Conservation (phyloP, 148 eudicot species). For the Arctostaphylos glauca region DNA sequence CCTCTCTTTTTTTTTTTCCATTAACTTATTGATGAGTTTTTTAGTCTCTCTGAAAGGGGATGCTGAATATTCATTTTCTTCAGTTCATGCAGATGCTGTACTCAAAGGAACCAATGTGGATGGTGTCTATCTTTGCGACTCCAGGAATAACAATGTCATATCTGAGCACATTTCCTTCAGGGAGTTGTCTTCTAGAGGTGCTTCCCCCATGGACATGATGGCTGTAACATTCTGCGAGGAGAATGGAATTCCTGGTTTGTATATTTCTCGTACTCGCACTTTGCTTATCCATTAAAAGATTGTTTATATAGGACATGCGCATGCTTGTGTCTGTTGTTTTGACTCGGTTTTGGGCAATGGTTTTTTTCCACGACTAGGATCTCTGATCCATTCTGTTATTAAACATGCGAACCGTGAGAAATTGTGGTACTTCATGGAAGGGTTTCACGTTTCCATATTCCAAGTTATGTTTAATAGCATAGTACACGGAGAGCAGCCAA, state of each 20-base stretch:
- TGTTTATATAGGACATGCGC: neutral
- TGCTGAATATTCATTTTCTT: constrained; percentile 11
- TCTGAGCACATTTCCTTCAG: constrained; percentile 86
- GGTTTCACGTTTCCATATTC: neutral
- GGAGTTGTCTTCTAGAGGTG: constrained; percentile 75
- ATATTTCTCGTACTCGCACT: neutral
- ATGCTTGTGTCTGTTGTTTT: neutral
- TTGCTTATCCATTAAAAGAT: neutral
- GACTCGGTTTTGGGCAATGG: neutral
- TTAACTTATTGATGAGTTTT: neutral
- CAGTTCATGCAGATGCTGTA: constrained; percentile 94
- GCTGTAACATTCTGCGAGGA: constrained; percentile 86
- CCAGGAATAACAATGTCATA: constrained; percentile 48
- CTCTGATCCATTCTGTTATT: neutral
- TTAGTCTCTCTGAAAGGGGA: neutral
- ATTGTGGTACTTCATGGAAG: neutral
- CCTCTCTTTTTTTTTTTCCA: neutral
- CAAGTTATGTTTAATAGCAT: neutral
- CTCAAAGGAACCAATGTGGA: constrained; percentile 80
- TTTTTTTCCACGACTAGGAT: neutral
- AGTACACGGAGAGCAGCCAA: neutral
- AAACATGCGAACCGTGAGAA: neutral
- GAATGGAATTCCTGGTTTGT: constrained; percentile 84
- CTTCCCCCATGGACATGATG: constrained; percentile 83
- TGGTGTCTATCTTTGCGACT: constrained; percentile 61